phyloP scores from a whole-genome alignment of 2,329 filamentous ascomycete species.

The Epichloe typhina region DNA sequence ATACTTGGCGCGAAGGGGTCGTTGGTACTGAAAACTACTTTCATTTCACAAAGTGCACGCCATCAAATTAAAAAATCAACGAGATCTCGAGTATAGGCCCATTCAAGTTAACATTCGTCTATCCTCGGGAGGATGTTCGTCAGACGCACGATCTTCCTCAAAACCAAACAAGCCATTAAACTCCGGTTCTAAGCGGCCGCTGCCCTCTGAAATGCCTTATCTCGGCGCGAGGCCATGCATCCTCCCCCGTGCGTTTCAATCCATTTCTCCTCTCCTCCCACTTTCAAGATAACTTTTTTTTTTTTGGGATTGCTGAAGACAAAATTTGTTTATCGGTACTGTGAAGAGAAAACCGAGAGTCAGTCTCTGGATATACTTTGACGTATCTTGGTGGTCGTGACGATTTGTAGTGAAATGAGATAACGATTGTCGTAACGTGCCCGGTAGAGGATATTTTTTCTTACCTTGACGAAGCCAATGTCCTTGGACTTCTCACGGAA shows the following conservation, averaged over 20 bases:
- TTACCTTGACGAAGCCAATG: constrained; percentile 61
- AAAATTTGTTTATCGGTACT: constrained; percentile 17
- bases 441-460: neutral
- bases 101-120: constrained; percentile 30
- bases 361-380: no score
- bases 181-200: constrained; percentile 32
- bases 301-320: constrained; percentile 7
- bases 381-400: no score
- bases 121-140: constrained; percentile 29
- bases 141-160: constrained; percentile 28
- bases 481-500: constrained; percentile 63
- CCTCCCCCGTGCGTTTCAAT: constrained; percentile 6
- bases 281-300: neutral
- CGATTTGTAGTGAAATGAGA: no score
- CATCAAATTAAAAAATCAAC: no score
- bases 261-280: neutral
- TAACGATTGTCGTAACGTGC: neutral
- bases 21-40: no score
- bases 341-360: no score
- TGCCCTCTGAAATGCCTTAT: constrained; percentile 24
- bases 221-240: constrained; percentile 14
- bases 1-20: no score
- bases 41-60: no score
- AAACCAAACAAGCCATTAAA: constrained; percentile 33
- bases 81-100: constrained; percentile 11